Evolutionary conservation across 1,284 basidiomycete species (phyloP), one percentile per base, ranked within the genome.

Genomic region (Schizophyllum amplum): DNA sequence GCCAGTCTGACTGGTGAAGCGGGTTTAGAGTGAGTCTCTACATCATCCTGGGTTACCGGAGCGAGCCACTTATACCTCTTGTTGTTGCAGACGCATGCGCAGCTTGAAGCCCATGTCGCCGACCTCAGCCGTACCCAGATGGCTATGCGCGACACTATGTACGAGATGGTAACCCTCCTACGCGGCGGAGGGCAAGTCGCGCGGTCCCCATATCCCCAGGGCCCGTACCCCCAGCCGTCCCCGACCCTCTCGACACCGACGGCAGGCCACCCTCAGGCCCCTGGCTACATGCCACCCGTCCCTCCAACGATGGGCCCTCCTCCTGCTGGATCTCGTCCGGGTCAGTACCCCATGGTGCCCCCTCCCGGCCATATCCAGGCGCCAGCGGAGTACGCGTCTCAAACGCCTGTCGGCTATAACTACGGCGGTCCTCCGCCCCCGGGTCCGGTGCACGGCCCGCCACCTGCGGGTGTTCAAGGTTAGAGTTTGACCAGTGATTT

Each of bases 1-100:
- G 86, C 88, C 17, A 88, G 85, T 57, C 77, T 91, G 51, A 90
- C 91, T 2, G 91, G 91, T 58, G 90, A 89, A 74, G 90, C 90
- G 33, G 91, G 92, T 3, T 73, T 94, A 60, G 92, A 93, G 92
- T 94, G 70, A 72, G 90, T 78, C 33, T 9, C 11, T 9, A 9
- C 13, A 42, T 9, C 33, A 9, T 13, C 33, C 33, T 17, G 33
- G 33, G 17, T 17, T 17, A 48, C 53, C 60, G 47, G 42, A 11
- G 26, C 42, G 23, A 52, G 46, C 54, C 48, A 55, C 46, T 52
- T 27, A 57, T 59, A 46, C 46, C 63, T 52, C 59, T 17, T 65
- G 52, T 59, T 54, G 58, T 59, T 48, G 42, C 67, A 95, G 92
- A 68, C 91, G 92, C 55, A 90, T 95, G 62, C 84, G 90, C 63